Evolutionary conservation across 2,329 filamentous ascomycete species (phyloP), one percentile per base, ranked within the genome.

Genomic region (Phaeoacremonium minimum): DNA sequence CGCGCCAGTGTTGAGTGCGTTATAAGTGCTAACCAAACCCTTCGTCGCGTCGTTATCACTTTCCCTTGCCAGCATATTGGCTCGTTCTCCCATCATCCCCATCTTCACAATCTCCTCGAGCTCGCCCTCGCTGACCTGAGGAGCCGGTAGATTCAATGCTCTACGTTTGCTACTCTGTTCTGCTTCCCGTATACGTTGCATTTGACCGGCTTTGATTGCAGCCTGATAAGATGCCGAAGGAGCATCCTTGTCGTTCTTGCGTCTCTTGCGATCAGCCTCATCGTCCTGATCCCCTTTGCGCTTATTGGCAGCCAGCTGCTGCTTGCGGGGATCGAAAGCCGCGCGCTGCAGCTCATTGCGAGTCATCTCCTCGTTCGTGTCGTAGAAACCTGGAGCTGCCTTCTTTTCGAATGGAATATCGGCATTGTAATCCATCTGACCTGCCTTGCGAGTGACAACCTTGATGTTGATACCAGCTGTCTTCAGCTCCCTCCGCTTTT

Each of bases 351-450:
- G 77, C 61, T 98, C 91, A 59, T 98, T 98, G 47, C 72, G 74
- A 5, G 69, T 64, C 47, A 85, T 70, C 57, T 98, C 93, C 12
- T 96, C 89, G 4, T 71, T 71, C 0, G 93, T 98, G 57, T 98
- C 91, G 64, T 91, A 95, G 58, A 98, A 98, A 11, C 93, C 93
- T 15, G 82, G 69, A 0, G 85, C 84, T 0, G 93, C 83, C 46
- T 87, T 86, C 63, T 93, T 96, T 61, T 98, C 93, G 47, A 98
- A 97, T 0, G 93, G 93, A 46, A 98, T 95, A 51, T 98, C 93
- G 51, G 93, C 93, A 62, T 98, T 98, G 70, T 98, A 98, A 63
- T 98, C 93, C 88, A 98, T 98, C 67, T 97, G 85, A 1, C 93
- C 93, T 69, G 88, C 83, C 69, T 97, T 97, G 42, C 85, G 80